Percentiles rank a stretch among this genome's conserved stretches.
Evolutionary conservation across 2,329 filamentous ascomycete genomes (phyloP).

Genomic region (Apiospora aurea): DNA sequence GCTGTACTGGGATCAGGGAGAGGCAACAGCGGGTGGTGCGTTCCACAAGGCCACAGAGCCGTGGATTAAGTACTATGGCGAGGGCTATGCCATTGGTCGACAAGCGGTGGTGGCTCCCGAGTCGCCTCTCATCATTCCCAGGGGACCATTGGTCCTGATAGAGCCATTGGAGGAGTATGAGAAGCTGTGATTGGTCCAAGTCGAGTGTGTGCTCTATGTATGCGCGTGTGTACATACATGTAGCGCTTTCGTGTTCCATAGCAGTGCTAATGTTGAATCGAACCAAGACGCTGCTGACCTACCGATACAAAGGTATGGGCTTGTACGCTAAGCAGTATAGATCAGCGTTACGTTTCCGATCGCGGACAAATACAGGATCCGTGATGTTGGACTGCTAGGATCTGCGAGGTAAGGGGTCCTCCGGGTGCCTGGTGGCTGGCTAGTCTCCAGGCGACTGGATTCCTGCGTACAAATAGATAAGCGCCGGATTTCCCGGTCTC

Average conservation of each 20-base stretch:
- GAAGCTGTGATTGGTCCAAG: slow-evolving; percentile 28
- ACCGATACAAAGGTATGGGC: not conserved
- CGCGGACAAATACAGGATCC: not conserved
- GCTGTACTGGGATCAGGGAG: slow-evolving; percentile 70
- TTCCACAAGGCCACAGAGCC: slow-evolving; percentile 75
- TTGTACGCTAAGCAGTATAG: not conserved
- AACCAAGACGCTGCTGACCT: not conserved
- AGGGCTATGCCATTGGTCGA: slow-evolving; percentile 39
- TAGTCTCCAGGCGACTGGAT: too few species aligned
- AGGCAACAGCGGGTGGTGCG: slow-evolving; percentile 53
- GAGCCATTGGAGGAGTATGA: slow-evolving; percentile 36
- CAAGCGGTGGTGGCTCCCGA: slow-evolving; percentile 38
- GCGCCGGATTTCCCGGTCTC: not conserved
- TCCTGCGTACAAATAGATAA: not conserved
- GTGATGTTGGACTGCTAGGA: not conserved
- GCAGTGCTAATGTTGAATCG: too few species aligned
- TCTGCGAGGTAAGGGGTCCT: too few species aligned
- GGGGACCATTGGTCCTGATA: slow-evolving; percentile 37
- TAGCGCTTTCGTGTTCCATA: too few species aligned
- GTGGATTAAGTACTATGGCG: slow-evolving; percentile 42
- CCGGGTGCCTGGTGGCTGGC: not conserved
- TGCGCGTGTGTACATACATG: not conserved
- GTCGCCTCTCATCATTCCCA: slow-evolving; percentile 40
- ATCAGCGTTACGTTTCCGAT: not conserved
- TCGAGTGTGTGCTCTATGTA: not conserved